Percentiles rank a stretch among this genome's conserved stretches.
phyloP scores from a whole-genome alignment of 495 filamentous ascomycete species.

The Aspergillus mulundensis region DNA sequence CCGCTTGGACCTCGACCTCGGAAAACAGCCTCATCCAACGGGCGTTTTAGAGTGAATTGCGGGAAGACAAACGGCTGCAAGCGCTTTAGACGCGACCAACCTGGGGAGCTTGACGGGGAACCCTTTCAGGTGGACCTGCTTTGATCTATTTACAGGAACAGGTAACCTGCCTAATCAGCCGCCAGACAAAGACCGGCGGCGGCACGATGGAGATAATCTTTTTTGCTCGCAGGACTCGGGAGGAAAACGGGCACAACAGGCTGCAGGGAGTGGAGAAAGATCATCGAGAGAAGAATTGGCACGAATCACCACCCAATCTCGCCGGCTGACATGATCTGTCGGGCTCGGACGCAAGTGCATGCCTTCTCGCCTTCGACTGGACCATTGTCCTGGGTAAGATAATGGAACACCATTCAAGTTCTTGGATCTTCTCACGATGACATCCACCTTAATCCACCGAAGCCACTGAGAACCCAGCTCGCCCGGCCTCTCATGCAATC shows the following conservation, averaged over 20 bases:
- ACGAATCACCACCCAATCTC: constrained; percentile 4
- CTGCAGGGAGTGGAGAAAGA: constrained; percentile 9
- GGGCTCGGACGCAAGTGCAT: constrained; percentile 12
- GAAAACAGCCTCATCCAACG: constrained; percentile 4
- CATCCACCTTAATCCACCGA: constrained; percentile 17
- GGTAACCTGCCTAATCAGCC: constrained; percentile 1
- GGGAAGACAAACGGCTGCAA: constrained; percentile 25
- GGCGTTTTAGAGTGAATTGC: not conserved
- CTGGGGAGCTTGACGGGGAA: constrained; percentile 12
- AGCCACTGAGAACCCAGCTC: constrained; percentile 14
- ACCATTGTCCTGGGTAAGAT: constrained; percentile 11
- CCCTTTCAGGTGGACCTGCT: constrained; percentile 13
- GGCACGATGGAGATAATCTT: constrained; percentile 5
- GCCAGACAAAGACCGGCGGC: constrained; percentile 1
- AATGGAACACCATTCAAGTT: constrained; percentile 18
- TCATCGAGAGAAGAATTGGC: constrained; percentile 6
- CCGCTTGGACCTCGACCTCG: not conserved
- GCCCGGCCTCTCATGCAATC: constrained; percentile 13
- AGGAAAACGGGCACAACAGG: not conserved
- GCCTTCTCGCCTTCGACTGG: constrained; percentile 12
- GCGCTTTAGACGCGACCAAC: constrained; percentile 38
- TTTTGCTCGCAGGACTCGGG: not conserved
- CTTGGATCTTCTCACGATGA: constrained; percentile 16
- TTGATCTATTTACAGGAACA: constrained; percentile 7
- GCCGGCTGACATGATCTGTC: constrained; percentile 19